Percentiles rank a stretch among this genome's conserved stretches.
These are phyloP conservation scores for Pseudocercospora fuligena DNA, from an alignment of 2,329 filamentous ascomycete species.

Conservation along the genomic window DNA sequence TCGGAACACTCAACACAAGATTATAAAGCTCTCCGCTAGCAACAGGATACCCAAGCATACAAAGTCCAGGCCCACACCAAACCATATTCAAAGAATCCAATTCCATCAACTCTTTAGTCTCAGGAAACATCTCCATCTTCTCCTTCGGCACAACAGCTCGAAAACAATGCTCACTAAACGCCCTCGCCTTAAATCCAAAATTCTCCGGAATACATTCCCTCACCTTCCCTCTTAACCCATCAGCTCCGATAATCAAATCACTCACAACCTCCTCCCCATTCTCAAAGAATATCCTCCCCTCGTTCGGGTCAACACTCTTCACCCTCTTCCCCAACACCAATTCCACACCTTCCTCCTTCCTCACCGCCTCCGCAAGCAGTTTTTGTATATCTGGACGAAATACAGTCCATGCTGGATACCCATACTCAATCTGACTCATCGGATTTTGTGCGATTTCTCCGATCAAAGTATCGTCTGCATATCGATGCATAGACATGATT, in stretches of 20 bases:
- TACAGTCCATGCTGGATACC: conserved; percentile 14
- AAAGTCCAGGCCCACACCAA: conserved; percentile 18
- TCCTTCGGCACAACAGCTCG: conserved; percentile 17
- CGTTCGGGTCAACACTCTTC: conserved; percentile 10
- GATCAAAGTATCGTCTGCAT: conserved; percentile 8
- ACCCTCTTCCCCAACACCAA: conserved; percentile 11
- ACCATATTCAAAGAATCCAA: conserved; percentile 5
- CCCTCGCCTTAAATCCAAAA: background rate
- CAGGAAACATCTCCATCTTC: conserved; percentile 12
- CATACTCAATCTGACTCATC: conserved; percentile 7
- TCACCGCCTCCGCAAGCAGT: conserved; percentile 7
- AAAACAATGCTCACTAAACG: conserved; percentile 20
- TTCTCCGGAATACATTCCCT: conserved; percentile 2
- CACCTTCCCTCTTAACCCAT: conserved; percentile 9
- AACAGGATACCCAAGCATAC: conserved; percentile 17
- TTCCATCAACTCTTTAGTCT: conserved; percentile 18
- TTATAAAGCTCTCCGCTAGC: conserved; percentile 15
- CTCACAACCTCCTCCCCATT: conserved; percentile 4
- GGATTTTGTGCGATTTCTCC: conserved; percentile 22
- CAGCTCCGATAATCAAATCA: conserved; percentile 26
- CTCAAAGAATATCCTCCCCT: conserved; percentile 3
- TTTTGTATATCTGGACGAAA: conserved; percentile 13
- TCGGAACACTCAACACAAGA: conserved; percentile 12
- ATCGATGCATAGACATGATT: conserved; percentile 15
- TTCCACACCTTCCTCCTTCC: background rate